Percentiles rank a stretch among this genome's conserved stretches.
These are phyloP conservation scores for Yamadazyma conglobata DNA, from an alignment of 1,139 yeast species.

Conservation along the genomic window DNA sequence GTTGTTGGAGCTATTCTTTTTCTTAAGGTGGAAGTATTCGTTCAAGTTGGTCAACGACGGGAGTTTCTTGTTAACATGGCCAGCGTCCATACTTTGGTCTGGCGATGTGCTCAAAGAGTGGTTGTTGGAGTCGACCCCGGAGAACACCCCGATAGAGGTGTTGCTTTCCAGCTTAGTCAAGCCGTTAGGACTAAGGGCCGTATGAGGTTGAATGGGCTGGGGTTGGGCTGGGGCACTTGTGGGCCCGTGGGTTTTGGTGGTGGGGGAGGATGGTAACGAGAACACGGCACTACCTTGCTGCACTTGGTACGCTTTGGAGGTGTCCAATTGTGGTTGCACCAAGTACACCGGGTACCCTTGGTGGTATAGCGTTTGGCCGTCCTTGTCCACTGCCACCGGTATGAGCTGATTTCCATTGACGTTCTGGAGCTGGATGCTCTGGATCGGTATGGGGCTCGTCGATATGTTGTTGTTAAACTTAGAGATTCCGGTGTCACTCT, in stretches of 20 bases:
- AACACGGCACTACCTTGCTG: conserved; percentile 26
- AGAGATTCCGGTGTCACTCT: conserved; percentile 1
- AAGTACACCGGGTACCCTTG: conserved; percentile 35
- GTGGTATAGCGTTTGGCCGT: conserved; percentile 34
- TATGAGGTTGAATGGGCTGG: conserved; percentile 11
- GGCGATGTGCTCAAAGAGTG: conserved; percentile 37
- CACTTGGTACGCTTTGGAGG: conserved; percentile 8
- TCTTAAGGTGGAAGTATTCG: conserved; percentile 28
- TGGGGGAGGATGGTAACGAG: conserved; percentile 27
- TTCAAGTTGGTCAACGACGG: conserved; percentile 29
- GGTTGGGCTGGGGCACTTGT: conserved; percentile 7
- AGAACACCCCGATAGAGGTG: conserved; percentile 20
- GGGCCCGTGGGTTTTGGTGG: conserved; percentile 13
- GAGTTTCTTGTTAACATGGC: conserved; percentile 9
- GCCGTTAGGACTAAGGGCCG: conserved; percentile 10
- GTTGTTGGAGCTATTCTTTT: conserved; percentile 10
- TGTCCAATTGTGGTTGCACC: conserved; percentile 21
- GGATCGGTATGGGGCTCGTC: conserved; percentile 5
- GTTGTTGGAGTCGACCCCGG: conserved; percentile 13
- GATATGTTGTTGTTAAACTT: background rate
- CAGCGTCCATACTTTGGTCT: conserved; percentile 16
- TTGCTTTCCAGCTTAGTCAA: conserved; percentile 14
- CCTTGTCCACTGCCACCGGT: conserved; percentile 32
- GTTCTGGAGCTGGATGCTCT: conserved; percentile 2
- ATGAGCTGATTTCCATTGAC: conserved; percentile 12